Percentiles rank a stretch among this genome's conserved stretches.
Conservation (phyloP, 2,329 filamentous ascomycete genomes). For the Ambrosiella cleistominuta region DNA sequence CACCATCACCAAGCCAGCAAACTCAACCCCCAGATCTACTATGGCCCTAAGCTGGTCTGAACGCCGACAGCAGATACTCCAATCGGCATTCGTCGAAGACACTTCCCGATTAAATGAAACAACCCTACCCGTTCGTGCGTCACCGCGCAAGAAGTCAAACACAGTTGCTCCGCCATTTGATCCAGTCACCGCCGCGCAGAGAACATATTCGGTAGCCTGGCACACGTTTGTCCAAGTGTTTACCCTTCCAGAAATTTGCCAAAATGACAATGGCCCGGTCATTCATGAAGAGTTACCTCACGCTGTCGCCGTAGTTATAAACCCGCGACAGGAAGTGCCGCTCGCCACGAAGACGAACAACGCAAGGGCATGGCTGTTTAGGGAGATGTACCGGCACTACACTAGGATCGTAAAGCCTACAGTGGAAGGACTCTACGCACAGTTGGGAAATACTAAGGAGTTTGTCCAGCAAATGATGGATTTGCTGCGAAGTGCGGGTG, state of each 20-base stretch:
- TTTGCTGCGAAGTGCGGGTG: background rate
- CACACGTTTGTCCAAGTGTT: conserved; percentile 41
- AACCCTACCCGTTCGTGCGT: conserved; percentile 8
- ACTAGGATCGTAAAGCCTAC: conserved; percentile 40
- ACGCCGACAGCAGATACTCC: conserved; percentile 33
- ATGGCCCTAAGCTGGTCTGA: conserved; percentile 14
- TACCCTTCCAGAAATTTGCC: conserved; percentile 36
- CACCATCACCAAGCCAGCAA: background rate
- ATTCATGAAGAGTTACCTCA: conserved; percentile 31
- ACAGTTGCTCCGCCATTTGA: conserved; percentile 2
- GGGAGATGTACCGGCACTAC: conserved; percentile 44
- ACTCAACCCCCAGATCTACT: background rate
- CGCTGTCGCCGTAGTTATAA: conserved; percentile 35
- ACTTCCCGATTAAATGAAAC: conserved; percentile 19
- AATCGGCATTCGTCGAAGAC: conserved; percentile 38
- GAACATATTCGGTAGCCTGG: conserved; percentile 44
- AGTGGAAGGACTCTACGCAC: conserved; percentile 22
- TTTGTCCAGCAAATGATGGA: background rate
- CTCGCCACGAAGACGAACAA: conserved; percentile 36
- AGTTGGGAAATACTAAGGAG: background rate
- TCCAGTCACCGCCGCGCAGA: conserved; percentile 28
- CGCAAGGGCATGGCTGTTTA: conserved; percentile 41
- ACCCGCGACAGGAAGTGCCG: conserved; percentile 29
- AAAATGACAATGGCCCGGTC: conserved; percentile 35
- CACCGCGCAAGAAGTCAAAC: conserved; percentile 7